Evolutionary conservation across 1,139 yeast species (phyloP), one percentile per base, ranked within the genome.

Genomic region (Blastobotrys elegans): DNA sequence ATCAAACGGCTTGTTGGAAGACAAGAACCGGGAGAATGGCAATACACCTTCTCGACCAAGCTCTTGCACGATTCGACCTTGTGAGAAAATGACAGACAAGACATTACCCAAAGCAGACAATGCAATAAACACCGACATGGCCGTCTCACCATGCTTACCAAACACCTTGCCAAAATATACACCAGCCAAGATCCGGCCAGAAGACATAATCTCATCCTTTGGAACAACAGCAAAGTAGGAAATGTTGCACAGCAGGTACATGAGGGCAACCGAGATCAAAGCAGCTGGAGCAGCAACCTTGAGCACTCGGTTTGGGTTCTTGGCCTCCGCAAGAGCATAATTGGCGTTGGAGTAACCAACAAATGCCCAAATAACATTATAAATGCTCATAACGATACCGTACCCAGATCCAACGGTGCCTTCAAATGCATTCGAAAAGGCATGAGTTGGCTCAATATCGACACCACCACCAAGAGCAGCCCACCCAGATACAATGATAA

Each of bases 181-280:
- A 2, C 88, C 90, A 3, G 94, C 94, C 35, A 84, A 73, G 52
- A 84, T 72, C 14, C 82, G 80, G 7, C 88, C 88, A 35, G 89
- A 81, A 36, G 73, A 65, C 40, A 74, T 66, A 49, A 85, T 69
- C 51, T 73, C 77, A 2, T 77, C 77, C 56, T 76, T 75, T 38
- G 94, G 90, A 10, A 85, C 86, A 35, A 84, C 90, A 3, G 88
- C 82, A 56, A 84, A 77, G 61, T 85, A 85, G 2, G 92, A 79
- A 52, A 84, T 68, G 57, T 84, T 79, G 41, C 82, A 88, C 53
- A 84, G 70, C 59, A 84, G 76, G 65, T 84, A 85, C 38, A 84
- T 70, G 27, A 78, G 63, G 2, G 87, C 75, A 16, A 86, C 77
- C 24, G 74, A 62, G 5, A 78, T 58, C 40, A 85, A 76, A 1